Percentiles rank a stretch among this genome's conserved stretches.
phyloP scores from a whole-genome alignment of 495 filamentous ascomycete genomes.

The Neurospora sp. region DNA sequence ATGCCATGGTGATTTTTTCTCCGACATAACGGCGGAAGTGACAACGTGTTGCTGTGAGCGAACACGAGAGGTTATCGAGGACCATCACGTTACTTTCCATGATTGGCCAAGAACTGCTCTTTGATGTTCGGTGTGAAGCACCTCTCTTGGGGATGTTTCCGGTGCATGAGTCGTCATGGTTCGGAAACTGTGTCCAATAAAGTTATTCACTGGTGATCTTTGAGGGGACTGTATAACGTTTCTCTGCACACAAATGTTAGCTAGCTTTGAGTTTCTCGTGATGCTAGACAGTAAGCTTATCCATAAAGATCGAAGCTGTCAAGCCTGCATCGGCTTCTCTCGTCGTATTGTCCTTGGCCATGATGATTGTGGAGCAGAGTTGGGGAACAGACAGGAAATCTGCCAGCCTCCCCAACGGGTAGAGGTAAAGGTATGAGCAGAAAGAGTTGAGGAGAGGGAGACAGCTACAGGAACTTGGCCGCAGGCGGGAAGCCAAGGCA shows the following conservation, averaged over 20 bases:
- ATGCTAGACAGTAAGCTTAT: not conserved
- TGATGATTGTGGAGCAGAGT: not conserved
- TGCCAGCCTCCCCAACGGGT: no score
- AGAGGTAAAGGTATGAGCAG: not conserved
- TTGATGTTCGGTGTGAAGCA: not conserved
- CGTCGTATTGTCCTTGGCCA: not conserved
- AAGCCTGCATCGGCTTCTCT: not conserved
- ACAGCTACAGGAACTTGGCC: not conserved
- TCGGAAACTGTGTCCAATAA: not conserved
- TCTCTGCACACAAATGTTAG: not conserved
- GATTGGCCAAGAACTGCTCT: not conserved
- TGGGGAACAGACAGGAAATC: no score
- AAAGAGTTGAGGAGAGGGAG: not conserved
- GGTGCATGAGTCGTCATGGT: not conserved
- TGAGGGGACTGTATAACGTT: not conserved
- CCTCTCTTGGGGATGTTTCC: not conserved
- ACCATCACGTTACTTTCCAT: not conserved
- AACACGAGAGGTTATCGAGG: not conserved
- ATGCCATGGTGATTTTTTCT: not conserved
- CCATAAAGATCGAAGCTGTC: not conserved
- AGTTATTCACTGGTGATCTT: not conserved
- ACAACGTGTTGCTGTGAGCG: not conserved
- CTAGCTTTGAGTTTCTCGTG: not conserved
- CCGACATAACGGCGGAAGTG: not conserved
- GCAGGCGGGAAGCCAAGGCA: not conserved